Evolutionary conservation across 352 stramenopile species (phyloP).

Genomic region (Phytophthora agathidicida): DNA sequence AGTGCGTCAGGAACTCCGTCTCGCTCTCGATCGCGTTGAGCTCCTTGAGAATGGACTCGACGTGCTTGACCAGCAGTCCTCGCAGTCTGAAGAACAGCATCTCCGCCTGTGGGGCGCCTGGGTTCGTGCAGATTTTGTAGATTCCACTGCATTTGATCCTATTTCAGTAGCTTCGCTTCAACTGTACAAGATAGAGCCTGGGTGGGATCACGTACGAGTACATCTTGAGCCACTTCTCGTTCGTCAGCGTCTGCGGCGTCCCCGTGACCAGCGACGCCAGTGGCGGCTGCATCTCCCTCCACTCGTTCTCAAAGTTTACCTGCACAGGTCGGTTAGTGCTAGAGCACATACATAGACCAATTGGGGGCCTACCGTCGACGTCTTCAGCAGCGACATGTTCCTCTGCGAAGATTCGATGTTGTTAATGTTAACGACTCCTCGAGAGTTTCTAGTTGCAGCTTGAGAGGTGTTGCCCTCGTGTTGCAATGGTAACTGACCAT

Average conservation of each 20-base stretch:
- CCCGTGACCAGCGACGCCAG: slow-evolving; percentile 80
- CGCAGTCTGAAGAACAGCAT: slow-evolving; percentile 84
- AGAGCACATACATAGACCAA: too few species aligned
- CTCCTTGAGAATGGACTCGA: slow-evolving; percentile 68
- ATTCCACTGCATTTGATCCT: slow-evolving; percentile 81
- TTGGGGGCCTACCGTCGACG: slow-evolving; percentile 68
- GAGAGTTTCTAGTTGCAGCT: slow-evolving; percentile 31
- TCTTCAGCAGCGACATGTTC: slow-evolving; percentile 85
- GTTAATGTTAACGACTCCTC: neutral
- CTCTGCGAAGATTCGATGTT: neutral
- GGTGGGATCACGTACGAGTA: slow-evolving; percentile 72
- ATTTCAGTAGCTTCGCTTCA: too few species aligned
- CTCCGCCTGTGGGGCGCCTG: slow-evolving; percentile 76
- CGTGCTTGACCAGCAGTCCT: slow-evolving; percentile 68
- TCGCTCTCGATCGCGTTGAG: slow-evolving; percentile 67
- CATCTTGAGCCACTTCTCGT: slow-evolving; percentile 88
- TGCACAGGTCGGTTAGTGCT: too few species aligned
- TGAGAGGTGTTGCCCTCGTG: slow-evolving; percentile 11
- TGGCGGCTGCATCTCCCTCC: slow-evolving; percentile 82
- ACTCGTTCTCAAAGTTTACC: slow-evolving; percentile 89
- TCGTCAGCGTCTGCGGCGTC: slow-evolving; percentile 65
- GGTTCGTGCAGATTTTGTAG: slow-evolving; percentile 91
- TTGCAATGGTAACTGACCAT: slow-evolving; percentile 18
- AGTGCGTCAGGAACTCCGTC: slow-evolving; percentile 67
- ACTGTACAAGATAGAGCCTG: neutral